These are phyloP conservation scores for Psilocybe cyanescens DNA, from an alignment of 768 basidiomycete species.

Conservation along the genomic window DNA sequence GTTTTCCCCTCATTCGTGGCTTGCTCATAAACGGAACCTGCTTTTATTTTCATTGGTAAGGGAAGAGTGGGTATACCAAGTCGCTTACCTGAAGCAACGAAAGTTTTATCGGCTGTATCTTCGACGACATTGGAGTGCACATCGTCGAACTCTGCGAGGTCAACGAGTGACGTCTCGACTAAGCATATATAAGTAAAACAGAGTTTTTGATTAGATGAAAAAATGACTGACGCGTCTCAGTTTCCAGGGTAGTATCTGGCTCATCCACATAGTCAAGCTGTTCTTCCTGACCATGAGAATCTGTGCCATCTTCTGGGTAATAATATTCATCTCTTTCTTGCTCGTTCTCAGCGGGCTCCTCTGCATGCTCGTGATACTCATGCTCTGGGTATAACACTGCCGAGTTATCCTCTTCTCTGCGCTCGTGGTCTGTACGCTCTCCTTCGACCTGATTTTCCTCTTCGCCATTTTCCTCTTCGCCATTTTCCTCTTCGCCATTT, in stretches of 20 bases:
- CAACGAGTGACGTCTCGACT: background rate
- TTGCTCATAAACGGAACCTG: background rate
- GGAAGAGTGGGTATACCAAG: background rate
- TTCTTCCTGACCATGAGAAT: background rate
- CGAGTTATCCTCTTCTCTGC: background rate
- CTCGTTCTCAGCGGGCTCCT: background rate
- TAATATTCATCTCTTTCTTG: background rate
- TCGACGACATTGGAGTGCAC: background rate
- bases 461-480: too few species aligned
- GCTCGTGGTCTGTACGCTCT: background rate
- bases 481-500: too few species aligned
- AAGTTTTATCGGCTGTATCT: background rate
- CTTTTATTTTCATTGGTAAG: background rate
- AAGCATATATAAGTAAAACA: background rate
- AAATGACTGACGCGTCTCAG: background rate
- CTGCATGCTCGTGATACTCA: background rate
- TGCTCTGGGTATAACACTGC: background rate
- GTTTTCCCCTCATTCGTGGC: background rate
- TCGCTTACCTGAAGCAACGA: background rate
- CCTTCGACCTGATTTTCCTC: background rate
- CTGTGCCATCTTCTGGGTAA: background rate
- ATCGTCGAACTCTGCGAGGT: background rate
- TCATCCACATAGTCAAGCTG: background rate
- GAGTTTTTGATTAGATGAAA: background rate
- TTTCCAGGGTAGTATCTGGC: background rate